phyloP scores from a whole-genome alignment of 352 stramenopile genomes.

The Globisporangium uncinulatum region DNA sequence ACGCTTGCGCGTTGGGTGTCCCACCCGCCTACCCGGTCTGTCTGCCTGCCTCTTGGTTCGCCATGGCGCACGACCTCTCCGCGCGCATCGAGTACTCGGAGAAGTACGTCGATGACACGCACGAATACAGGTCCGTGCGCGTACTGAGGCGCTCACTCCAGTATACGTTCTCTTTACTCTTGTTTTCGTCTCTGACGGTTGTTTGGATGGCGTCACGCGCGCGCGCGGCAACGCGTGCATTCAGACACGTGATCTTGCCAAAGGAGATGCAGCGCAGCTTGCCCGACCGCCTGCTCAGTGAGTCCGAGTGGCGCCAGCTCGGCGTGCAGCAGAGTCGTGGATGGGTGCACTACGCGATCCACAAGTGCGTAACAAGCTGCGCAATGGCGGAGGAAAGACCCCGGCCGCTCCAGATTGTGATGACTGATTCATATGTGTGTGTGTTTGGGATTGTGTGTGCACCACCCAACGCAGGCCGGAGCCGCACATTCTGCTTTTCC shows the following conservation, averaged over 20 bases:
- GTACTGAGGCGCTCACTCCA: background rate
- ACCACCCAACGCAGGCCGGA: constrained; percentile 78
- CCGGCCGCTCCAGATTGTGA: too few species aligned
- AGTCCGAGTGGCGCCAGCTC: constrained; percentile 96
- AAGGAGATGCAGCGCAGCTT: constrained; percentile 97
- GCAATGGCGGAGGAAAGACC: background rate
- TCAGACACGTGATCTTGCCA: constrained; percentile 94
- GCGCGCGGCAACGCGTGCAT: background rate
- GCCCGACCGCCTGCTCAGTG: constrained; percentile 93
- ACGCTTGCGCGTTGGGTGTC: background rate
- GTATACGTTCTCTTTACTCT: background rate
- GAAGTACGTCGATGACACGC: constrained; percentile 92
- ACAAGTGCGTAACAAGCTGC: constrained; percentile 76
- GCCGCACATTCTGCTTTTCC: constrained; percentile 98
- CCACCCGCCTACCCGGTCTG: background rate
- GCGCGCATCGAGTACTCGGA: constrained; percentile 94
- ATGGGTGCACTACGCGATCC: constrained; percentile 99
- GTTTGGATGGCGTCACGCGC: too few species aligned
- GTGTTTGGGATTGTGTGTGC: background rate
- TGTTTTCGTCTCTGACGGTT: background rate
- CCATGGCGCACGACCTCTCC: constrained; percentile 82
- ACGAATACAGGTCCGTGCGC: constrained; percentile 85
- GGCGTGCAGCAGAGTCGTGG: constrained; percentile 97
- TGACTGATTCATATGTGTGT: background rate
- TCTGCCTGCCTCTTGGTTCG: background rate